Conservation (phyloP, 1,139 yeast genomes). For the Diutina scorzettiae region DNA sequence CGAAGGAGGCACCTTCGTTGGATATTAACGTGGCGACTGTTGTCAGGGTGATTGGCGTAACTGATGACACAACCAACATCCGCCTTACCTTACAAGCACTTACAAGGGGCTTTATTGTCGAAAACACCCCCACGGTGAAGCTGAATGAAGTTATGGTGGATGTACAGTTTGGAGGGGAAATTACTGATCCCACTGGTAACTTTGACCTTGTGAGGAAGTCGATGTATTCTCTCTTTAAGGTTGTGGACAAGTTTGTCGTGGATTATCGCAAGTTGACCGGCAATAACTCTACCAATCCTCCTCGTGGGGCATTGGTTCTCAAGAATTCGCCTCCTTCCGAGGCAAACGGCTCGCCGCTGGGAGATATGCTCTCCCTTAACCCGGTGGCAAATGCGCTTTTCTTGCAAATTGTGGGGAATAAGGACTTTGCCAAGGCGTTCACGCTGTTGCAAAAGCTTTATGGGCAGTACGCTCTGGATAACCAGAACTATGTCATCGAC, state of each 20-base stretch:
- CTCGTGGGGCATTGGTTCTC: slow-evolving; percentile 6
- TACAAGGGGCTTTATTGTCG: slow-evolving; percentile 27
- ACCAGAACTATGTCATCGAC: slow-evolving; percentile 8
- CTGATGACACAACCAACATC: slow-evolving; percentile 33
- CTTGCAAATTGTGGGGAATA: slow-evolving; percentile 38
- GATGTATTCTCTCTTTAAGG: slow-evolving; percentile 19
- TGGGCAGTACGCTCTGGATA: slow-evolving; percentile 1
- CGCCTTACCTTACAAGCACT: slow-evolving; percentile 43
- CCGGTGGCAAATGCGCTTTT: slow-evolving; percentile 54
- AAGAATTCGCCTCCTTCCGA: slow-evolving; percentile 4
- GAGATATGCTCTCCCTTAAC: slow-evolving; percentile 36
- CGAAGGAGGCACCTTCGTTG: slow-evolving; percentile 8
- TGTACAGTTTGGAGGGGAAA: slow-evolving; percentile 17
- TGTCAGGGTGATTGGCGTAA: slow-evolving; percentile 36
- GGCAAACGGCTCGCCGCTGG: slow-evolving; percentile 3
- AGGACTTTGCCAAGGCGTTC: slow-evolving; percentile 32
- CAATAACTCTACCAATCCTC: slow-evolving; percentile 7
- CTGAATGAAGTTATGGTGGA: slow-evolving; percentile 21
- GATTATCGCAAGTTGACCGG: slow-evolving; percentile 26
- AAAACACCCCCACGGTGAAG: slow-evolving; percentile 10
- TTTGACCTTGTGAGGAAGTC: slow-evolving; percentile 18
- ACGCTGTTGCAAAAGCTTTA: slow-evolving; percentile 22
- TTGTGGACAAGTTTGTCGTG: slow-evolving; percentile 30
- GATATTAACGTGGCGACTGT: slow-evolving; percentile 26
- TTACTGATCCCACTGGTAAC: slow-evolving; percentile 13